Conservation (phyloP, 768 basidiomycete species). For the Hirschioporus abietinus region DNA sequence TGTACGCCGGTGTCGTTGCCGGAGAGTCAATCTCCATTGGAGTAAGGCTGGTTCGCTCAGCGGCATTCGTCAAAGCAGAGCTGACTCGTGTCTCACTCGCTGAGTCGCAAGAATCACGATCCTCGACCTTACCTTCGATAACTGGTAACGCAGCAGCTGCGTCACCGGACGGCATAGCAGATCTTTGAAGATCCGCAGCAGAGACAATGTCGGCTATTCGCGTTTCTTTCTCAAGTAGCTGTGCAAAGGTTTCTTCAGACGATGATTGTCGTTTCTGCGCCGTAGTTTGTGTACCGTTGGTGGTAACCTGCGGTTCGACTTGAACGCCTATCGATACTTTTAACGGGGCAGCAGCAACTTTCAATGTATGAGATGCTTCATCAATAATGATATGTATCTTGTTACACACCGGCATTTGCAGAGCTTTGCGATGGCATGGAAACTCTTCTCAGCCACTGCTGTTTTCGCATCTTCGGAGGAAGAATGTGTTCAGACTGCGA, state of each 20-base stretch:
- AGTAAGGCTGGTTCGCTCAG: background rate
- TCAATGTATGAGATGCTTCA: background rate
- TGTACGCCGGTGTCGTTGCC: background rate
- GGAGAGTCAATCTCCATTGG: constrained; percentile 3
- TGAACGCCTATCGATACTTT: background rate
- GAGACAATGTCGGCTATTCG: background rate
- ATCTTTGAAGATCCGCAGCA: background rate
- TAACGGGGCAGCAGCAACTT: background rate
- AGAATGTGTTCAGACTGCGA: constrained; percentile 33
- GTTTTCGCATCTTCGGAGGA: constrained; percentile 60
- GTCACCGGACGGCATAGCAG: background rate
- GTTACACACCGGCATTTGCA: background rate
- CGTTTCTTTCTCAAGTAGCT: background rate
- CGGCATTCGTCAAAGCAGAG: background rate
- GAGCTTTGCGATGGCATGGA: background rate
- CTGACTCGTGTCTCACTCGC: background rate
- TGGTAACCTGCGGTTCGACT: background rate
- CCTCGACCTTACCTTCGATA: background rate
- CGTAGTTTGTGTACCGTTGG: background rate
- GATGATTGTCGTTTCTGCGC: background rate
- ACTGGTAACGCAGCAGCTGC: background rate
- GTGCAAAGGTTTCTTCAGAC: background rate
- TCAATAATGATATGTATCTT: background rate
- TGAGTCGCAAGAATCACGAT: background rate
- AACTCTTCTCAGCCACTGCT: background rate